A percentile compares a stretch with the other conserved stretches of the same genome.
Evolutionary conservation across 2,329 filamentous ascomycete species (phyloP).

Genomic region (Aspergillus candidus): DNA sequence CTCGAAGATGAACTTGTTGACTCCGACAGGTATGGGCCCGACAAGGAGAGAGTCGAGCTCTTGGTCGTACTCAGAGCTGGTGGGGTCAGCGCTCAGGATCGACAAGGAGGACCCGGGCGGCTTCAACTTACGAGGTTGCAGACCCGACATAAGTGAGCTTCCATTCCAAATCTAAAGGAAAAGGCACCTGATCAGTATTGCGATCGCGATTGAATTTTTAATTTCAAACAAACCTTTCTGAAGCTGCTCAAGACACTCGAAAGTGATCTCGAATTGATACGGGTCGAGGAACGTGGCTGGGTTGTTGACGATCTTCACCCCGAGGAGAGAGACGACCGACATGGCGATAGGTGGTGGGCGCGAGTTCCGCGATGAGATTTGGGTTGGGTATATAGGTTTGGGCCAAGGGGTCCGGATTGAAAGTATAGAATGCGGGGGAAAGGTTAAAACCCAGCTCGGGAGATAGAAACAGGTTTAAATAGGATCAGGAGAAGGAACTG

Average conservation of each 20-base stretch:
- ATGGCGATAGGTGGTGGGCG: constrained; percentile 48
- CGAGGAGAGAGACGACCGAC: constrained; percentile 94
- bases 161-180: constrained; percentile 81
- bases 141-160: constrained; percentile 98
- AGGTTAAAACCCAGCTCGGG: constrained; percentile 1
- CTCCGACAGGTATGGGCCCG: constrained; percentile 91
- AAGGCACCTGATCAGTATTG: constrained; percentile 8
- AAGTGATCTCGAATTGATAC: constrained; percentile 98
- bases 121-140: constrained; percentile 74
- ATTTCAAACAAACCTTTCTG: constrained; percentile 64
- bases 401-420: too few species aligned
- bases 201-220: constrained; percentile 1
- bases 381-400: background rate
- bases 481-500: constrained; percentile 14
- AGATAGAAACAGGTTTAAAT: constrained; percentile 11
- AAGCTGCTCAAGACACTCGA: constrained; percentile 90
- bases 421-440: constrained; percentile 1
- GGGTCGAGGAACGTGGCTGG: constrained; percentile 87
- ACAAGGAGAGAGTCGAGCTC: constrained; percentile 96
- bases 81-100: constrained; percentile 13
- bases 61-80: constrained; percentile 90
- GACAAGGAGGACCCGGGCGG: background rate
- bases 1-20: constrained; percentile 98
- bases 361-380: constrained; percentile 6
- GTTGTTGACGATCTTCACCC: constrained; percentile 95